Conservation (phyloP, 331 rosid genomes). For the Quercus phellos region DNA sequence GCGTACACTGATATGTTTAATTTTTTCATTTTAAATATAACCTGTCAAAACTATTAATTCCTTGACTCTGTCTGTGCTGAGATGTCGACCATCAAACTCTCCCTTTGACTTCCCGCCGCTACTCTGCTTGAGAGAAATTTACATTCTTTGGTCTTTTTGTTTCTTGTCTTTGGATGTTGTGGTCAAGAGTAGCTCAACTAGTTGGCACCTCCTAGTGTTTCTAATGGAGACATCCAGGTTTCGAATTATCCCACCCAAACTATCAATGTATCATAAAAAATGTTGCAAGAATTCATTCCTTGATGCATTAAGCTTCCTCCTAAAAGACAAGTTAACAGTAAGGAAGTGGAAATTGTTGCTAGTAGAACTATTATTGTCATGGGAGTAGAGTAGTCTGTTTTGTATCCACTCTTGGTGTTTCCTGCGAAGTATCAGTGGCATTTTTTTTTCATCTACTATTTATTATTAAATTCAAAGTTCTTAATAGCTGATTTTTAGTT, state of each 20-base stretch:
- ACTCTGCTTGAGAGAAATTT: background rate
- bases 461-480: background rate
- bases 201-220: too few relatives aligned
- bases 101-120: background rate
- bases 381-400: background rate
- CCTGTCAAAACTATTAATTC: background rate
- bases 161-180: background rate
- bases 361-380: background rate
- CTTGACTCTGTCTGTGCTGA: background rate
- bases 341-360: background rate
- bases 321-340: background rate
- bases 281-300: background rate
- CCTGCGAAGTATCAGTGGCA: too few relatives aligned
- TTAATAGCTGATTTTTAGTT: background rate
- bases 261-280: too few relatives aligned
- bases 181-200: too few relatives aligned
- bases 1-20: slow-evolving; percentile 28
- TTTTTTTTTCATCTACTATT: background rate
- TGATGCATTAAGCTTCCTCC: background rate
- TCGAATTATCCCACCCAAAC: too few relatives aligned
- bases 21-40: background rate
- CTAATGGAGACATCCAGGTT: too few relatives aligned
- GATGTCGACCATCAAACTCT: background rate
- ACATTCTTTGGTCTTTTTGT: background rate
- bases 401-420: background rate